Percentiles rank a stretch among this genome's conserved stretches.
Evolutionary conservation across 2,329 filamentous ascomycete species (phyloP).

Genomic region (Hypoxylon sp.): DNA sequence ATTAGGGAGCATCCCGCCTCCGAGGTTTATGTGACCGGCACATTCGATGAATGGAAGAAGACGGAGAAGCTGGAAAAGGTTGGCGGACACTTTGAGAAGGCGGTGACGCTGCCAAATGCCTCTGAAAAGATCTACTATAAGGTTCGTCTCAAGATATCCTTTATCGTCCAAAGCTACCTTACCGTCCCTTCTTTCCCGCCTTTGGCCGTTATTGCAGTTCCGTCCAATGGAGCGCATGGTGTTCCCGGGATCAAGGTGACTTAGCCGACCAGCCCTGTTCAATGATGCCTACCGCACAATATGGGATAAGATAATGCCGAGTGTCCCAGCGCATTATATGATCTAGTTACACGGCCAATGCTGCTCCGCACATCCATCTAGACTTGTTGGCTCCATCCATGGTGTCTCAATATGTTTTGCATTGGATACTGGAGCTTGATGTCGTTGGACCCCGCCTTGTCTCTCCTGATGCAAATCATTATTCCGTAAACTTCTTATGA

Average conservation of each 20-base stretch:
- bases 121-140: slow-evolving; percentile 91
- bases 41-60: slow-evolving; percentile 94
- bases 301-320: slow-evolving; percentile 18
- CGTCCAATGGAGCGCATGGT: slow-evolving; percentile 27
- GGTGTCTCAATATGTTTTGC: slow-evolving; percentile 28
- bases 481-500: slow-evolving; percentile 40
- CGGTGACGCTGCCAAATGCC: slow-evolving; percentile 76
- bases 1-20: slow-evolving; percentile 84
- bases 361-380: slow-evolving; percentile 3
- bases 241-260: slow-evolving; percentile 12
- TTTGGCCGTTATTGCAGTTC: slow-evolving; percentile 3
- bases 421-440: slow-evolving; percentile 26
- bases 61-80: slow-evolving; percentile 84
- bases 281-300: slow-evolving; percentile 12
- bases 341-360: slow-evolving; percentile 27
- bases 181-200: slow-evolving; percentile 18
- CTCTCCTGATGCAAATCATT: slow-evolving; percentile 38
- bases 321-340: slow-evolving; percentile 13
- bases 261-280: slow-evolving; percentile 15
- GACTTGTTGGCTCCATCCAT: slow-evolving; percentile 5
- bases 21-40: slow-evolving; percentile 94
- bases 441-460: slow-evolving; percentile 31
- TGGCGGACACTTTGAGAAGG: slow-evolving; percentile 81
- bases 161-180: slow-evolving; percentile 15
- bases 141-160: slow-evolving; percentile 67